Conservation (phyloP, 1,284 basidiomycete genomes). For the Erythrobasidium hasegawianum region DNA sequence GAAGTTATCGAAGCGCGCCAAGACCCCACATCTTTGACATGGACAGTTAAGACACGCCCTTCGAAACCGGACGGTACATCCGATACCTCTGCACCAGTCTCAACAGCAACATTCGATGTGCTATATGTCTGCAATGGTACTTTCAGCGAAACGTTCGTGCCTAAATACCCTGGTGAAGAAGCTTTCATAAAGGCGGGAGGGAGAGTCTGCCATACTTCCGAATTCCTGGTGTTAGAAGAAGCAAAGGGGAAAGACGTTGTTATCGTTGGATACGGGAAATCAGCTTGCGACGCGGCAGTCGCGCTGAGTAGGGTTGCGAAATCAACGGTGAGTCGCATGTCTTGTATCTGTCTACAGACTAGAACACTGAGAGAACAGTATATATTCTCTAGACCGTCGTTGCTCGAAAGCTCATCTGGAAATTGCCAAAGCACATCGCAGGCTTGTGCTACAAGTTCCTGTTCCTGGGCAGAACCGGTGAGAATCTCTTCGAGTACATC, state of each 20-base stretch:
- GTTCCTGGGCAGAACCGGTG: slow-evolving; percentile 42
- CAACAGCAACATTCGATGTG: slow-evolving; percentile 31
- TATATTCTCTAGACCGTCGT: slow-evolving; percentile 40
- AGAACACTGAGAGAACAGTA: not conserved
- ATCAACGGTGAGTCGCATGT: slow-evolving; percentile 14
- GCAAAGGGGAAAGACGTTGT: slow-evolving; percentile 41
- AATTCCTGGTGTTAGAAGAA: slow-evolving; percentile 35
- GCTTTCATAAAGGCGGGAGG: slow-evolving; percentile 41
- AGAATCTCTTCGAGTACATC: slow-evolving; percentile 44
- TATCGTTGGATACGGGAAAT: slow-evolving; percentile 45
- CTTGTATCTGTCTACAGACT: not conserved
- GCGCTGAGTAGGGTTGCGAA: slow-evolving; percentile 37
- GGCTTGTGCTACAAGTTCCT: slow-evolving; percentile 44
- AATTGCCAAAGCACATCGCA: slow-evolving; percentile 40
- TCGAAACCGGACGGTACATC: slow-evolving; percentile 1
- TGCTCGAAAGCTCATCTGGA: slow-evolving; percentile 44
- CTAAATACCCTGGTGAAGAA: slow-evolving; percentile 39
- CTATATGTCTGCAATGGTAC: slow-evolving; percentile 43
- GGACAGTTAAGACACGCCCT: slow-evolving; percentile 21
- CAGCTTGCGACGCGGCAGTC: slow-evolving; percentile 44
- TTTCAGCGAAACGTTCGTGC: slow-evolving; percentile 42
- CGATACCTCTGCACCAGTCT: not conserved
- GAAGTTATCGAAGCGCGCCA: slow-evolving; percentile 34
- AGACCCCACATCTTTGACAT: not conserved
- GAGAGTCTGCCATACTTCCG: slow-evolving; percentile 40